Evolutionary conservation across 768 basidiomycete species (phyloP).

Genomic region (Leccinum uliginosum): DNA sequence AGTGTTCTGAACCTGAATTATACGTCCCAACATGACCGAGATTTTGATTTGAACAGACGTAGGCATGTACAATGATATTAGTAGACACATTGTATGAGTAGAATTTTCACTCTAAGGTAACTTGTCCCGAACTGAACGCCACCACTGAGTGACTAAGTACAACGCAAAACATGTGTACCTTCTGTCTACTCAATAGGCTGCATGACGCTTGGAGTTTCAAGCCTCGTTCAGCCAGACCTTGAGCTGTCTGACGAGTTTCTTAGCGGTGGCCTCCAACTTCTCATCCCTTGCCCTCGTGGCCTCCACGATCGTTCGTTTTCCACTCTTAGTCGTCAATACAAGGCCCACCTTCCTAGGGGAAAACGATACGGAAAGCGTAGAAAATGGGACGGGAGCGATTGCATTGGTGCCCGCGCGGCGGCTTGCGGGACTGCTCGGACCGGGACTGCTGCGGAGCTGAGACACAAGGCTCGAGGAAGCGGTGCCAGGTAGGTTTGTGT

Average conservation of each 20-base stretch:
- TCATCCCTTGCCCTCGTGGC: constrained; percentile 49
- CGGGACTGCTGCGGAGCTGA: not conserved
- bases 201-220: constrained; percentile 1
- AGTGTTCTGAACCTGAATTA: no score
- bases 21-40: no score
- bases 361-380: constrained; percentile 36
- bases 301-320: constrained; percentile 54
- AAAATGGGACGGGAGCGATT: constrained; percentile 30
- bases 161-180: not conserved
- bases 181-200: not conserved
- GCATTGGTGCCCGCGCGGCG: not conserved
- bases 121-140: not conserved
- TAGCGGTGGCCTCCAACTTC: constrained; percentile 52
- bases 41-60: not conserved
- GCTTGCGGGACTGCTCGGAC: constrained; percentile 6
- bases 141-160: not conserved
- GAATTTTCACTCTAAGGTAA: not conserved
- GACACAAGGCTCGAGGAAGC: not conserved
- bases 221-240: constrained; percentile 35
- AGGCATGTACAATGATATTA: not conserved
- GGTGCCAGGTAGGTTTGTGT: constrained; percentile 2
- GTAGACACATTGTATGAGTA: not conserved
- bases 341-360: constrained; percentile 38
- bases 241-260: constrained; percentile 47
- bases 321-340: constrained; percentile 27